A percentile compares a stretch with the other conserved stretches of the same genome.
Evolutionary conservation across 495 filamentous ascomycete genomes (phyloP).

Genomic region (Aspergillus bertholletiae): DNA sequence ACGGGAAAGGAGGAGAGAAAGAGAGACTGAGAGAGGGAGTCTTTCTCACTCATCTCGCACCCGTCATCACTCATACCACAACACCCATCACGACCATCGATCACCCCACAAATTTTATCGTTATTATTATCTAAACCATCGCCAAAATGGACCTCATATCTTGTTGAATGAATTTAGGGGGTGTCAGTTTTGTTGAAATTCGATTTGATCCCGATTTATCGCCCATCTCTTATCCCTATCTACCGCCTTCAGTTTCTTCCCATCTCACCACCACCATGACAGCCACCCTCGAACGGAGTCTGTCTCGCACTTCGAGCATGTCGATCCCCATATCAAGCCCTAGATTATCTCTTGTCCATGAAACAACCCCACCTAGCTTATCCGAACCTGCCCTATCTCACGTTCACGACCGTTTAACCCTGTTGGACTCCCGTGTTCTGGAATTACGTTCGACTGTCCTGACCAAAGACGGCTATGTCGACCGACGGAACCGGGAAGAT

Average conservation of each 20-base stretch:
- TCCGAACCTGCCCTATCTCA: conserved; percentile 32
- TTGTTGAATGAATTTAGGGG: conserved; percentile 1
- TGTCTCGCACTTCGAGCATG: conserved; percentile 37
- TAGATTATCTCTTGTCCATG: conserved; percentile 31
- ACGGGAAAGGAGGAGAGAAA: neutral
- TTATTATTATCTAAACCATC: neutral
- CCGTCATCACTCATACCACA: neutral
- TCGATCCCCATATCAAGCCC: conserved; percentile 40
- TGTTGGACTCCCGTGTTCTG: conserved; percentile 36
- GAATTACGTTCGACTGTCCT: conserved; percentile 35
- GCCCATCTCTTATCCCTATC: conserved; percentile 3
- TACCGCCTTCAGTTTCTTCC: neutral
- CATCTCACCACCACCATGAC: conserved; percentile 29
- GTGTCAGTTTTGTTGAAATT: neutral
- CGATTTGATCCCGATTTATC: neutral
- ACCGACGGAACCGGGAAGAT: conserved; percentile 42
- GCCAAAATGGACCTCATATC: conserved; percentile 20
- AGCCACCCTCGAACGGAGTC: conserved; percentile 37
- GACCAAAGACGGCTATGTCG: conserved; percentile 39
- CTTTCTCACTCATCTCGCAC: conserved; percentile 9
- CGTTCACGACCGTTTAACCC: conserved; percentile 37
- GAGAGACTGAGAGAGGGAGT: neutral
- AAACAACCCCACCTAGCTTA: conserved; percentile 29
- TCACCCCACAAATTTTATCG: conserved; percentile 1
- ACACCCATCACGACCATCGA: conserved; percentile 1